Conservation (phyloP, 2,329 filamentous ascomycete species). For the Colletotrichum nymphaeae region DNA sequence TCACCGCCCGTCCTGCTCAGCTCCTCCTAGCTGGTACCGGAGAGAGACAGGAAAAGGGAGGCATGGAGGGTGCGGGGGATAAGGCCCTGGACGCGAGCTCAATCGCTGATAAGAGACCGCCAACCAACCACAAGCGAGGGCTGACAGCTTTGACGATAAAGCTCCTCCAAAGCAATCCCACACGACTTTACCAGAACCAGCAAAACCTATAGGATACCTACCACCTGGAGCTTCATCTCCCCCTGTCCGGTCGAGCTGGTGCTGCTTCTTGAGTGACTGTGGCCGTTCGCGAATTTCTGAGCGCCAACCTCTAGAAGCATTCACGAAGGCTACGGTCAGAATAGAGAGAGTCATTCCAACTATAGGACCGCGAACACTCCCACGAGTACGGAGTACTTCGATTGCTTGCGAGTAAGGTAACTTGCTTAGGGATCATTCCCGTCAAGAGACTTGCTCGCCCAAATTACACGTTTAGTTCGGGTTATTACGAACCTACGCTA, state of each 20-base stretch:
- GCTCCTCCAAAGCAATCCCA: constrained; percentile 25
- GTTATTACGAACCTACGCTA: not conserved
- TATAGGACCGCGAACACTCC: not conserved
- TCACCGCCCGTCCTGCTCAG: constrained; percentile 9
- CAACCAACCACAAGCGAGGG: constrained; percentile 20
- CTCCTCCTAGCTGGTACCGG: not conserved
- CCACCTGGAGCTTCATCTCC: not conserved
- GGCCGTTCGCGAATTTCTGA: not conserved
- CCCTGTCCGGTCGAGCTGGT: not conserved
- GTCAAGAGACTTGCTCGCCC: not conserved
- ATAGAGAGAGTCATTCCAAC: not conserved
- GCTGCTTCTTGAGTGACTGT: not conserved
- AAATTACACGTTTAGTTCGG: not conserved
- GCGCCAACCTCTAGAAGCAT: not conserved
- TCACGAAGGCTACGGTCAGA: not conserved
- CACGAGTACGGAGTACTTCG: not conserved
- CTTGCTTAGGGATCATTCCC: not conserved
- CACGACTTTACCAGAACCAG: constrained; percentile 3
- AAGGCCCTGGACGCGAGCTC: constrained; percentile 30
- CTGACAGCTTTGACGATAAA: constrained; percentile 27
- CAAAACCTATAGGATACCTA: not conserved
- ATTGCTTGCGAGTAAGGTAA: not conserved
- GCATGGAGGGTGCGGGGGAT: constrained; percentile 27
- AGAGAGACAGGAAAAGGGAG: no score
- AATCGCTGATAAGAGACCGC: constrained; percentile 24